A percentile compares a stretch with the other conserved stretches of the same genome.
Conservation (phyloP, 2,329 filamentous ascomycete species). For the Sporothrix brasiliensis region DNA sequence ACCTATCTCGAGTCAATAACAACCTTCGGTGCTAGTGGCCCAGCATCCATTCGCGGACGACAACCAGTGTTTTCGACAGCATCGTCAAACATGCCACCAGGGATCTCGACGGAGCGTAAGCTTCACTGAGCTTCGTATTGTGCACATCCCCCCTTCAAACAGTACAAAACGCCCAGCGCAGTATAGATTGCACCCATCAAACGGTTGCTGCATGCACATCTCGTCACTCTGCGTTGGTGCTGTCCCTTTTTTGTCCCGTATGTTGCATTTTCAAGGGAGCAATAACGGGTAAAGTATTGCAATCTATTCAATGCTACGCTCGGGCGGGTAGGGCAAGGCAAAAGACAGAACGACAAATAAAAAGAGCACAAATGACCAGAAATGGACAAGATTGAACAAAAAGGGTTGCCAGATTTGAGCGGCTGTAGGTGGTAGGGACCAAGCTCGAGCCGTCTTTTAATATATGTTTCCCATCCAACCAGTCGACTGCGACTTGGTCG, state of each 20-base stretch:
- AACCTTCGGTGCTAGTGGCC: background rate
- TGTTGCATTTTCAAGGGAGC: slow-evolving; percentile 5
- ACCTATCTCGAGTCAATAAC: background rate
- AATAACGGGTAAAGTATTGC: slow-evolving; percentile 17
- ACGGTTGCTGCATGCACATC: too few relatives aligned
- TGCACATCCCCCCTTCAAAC: background rate
- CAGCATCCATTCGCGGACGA: background rate
- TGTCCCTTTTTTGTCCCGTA: background rate
- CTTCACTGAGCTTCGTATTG: background rate
- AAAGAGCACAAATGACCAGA: too few relatives aligned
- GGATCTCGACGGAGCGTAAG: too few relatives aligned
- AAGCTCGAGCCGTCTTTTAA: background rate
- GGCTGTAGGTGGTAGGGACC: slow-evolving; percentile 8
- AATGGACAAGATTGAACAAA: background rate
- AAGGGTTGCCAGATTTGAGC: background rate
- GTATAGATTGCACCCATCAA: background rate
- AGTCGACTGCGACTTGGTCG: background rate
- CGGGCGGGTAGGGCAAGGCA: slow-evolving; percentile 16
- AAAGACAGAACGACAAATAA: too few relatives aligned
- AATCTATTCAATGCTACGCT: slow-evolving; percentile 16
- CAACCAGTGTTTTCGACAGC: background rate
- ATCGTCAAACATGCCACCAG: background rate
- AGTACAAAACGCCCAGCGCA: too few relatives aligned
- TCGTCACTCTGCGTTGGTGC: background rate
- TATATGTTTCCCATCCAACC: background rate